Evolutionary conservation across 2,329 filamentous ascomycete species (phyloP).

Genomic region (Xylaria sp.): DNA sequence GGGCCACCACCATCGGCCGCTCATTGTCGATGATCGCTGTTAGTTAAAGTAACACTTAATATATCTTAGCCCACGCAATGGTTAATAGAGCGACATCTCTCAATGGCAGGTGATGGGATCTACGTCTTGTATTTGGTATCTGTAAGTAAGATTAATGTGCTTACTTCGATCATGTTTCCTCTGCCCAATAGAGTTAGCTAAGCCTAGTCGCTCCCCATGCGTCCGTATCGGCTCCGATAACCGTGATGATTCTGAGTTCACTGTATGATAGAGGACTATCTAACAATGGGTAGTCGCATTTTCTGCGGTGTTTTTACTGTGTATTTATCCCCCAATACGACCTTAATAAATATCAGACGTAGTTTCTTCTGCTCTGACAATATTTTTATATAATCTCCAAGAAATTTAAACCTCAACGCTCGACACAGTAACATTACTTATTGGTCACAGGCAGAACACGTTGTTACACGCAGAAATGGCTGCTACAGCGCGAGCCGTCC

Average conservation of each 20-base stretch:
- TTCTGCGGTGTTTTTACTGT: not conserved
- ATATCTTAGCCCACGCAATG: not conserved
- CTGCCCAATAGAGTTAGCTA: constrained; percentile 3
- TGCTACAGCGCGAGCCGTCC: not conserved
- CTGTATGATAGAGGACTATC: not conserved
- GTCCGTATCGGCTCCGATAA: constrained; percentile 34
- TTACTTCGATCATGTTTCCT: not conserved
- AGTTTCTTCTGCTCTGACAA: not conserved
- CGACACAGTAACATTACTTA: not conserved
- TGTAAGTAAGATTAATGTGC: not conserved
- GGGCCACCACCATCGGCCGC: constrained; percentile 26
- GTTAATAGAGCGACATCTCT: not conserved
- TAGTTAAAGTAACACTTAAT: not conserved
- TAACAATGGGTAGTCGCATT: not conserved
- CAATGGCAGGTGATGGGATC: not conserved
- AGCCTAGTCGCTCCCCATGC: not conserved
- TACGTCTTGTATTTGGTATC: not conserved
- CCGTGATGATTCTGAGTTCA: not conserved
- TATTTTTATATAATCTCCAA: not conserved
- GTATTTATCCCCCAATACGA: not conserved
- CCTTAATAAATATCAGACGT: not conserved
- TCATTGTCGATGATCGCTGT: constrained; percentile 12
- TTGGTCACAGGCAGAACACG: not conserved
- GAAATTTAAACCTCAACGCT: not conserved
- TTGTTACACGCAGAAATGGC: not conserved